These are phyloP conservation scores for Chenopodium formosanum DNA, from an alignment of 148 eudicot genomes.

Conservation along the genomic window DNA sequence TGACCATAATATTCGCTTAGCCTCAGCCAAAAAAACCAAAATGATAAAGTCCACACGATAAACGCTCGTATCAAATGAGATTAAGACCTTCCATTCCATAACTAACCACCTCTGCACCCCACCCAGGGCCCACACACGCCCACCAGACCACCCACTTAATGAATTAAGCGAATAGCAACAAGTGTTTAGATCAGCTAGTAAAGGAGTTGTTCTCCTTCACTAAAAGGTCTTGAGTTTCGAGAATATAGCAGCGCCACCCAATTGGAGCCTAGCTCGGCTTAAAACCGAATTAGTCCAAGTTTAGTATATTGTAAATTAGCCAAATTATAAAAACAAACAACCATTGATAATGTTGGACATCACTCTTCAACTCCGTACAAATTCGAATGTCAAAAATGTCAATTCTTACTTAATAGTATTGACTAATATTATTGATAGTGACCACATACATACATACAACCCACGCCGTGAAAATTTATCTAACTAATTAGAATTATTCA, in stretches of 20 bases:
- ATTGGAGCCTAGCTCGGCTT: no score
- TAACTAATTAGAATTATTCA: neutral
- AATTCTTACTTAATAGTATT: neutral
- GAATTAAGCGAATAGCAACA: no score
- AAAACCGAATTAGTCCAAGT: neutral
- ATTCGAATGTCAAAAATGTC: neutral
- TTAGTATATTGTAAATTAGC: neutral
- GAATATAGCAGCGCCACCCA: no score
- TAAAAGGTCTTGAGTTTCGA: no score
- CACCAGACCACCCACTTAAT: neutral
- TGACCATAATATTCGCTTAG: no score
- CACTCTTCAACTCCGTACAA: neutral
- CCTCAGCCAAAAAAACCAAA: no score
- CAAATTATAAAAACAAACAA: neutral
- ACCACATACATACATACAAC: neutral
- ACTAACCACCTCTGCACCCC: neutral
- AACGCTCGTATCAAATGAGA: neutral
- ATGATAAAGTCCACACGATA: no score
- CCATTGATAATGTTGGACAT: neutral
- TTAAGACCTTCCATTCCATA: neutral
- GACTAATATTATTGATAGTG: neutral
- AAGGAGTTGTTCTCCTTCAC: no score
- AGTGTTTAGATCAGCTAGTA: no score
- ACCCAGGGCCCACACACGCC: neutral
- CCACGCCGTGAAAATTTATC: neutral